Percentiles rank a stretch among this genome's conserved stretches.
Evolutionary conservation across 106 monocot genomes (phyloP).

Genomic region (Iris macrosiphon): DNA sequence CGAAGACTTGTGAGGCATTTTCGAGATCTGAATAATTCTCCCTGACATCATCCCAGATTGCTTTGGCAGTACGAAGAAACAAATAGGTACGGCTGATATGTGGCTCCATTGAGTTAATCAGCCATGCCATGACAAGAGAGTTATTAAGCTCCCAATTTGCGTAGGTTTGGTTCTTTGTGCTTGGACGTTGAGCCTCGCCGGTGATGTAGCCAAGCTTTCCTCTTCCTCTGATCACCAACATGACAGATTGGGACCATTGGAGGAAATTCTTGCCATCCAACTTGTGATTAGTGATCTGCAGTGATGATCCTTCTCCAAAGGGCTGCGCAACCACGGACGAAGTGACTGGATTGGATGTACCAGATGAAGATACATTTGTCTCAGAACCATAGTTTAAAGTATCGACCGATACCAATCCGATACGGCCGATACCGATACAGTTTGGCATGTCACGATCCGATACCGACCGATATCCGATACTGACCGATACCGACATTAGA

Average conservation of each 20-base stretch:
- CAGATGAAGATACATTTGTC: no score
- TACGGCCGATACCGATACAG: no score
- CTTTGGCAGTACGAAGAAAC: neutral
- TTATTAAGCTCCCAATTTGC: neutral
- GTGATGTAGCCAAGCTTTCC: neutral
- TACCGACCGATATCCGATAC: no score
- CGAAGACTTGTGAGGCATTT: slow-evolving; percentile 1
- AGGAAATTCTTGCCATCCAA: slow-evolving; percentile 1
- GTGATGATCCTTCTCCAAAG: neutral
- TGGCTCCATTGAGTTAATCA: neutral
- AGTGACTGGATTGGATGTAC: no score
- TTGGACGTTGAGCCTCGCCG: neutral
- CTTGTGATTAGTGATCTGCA: neutral
- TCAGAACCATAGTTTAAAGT: no score
- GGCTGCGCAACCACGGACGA: no score
- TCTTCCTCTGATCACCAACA: neutral
- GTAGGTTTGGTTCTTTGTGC: neutral
- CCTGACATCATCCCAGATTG: neutral
- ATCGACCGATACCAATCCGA: no score
- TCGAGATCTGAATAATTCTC: slow-evolving; percentile 1
- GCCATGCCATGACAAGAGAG: neutral
- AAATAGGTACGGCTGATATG: neutral
- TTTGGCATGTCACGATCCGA: no score
- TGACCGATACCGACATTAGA: no score
- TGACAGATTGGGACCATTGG: neutral